Evolutionary conservation across 129 eudicot genomes (phyloP).

Genomic region (Escallonia rubra): DNA sequence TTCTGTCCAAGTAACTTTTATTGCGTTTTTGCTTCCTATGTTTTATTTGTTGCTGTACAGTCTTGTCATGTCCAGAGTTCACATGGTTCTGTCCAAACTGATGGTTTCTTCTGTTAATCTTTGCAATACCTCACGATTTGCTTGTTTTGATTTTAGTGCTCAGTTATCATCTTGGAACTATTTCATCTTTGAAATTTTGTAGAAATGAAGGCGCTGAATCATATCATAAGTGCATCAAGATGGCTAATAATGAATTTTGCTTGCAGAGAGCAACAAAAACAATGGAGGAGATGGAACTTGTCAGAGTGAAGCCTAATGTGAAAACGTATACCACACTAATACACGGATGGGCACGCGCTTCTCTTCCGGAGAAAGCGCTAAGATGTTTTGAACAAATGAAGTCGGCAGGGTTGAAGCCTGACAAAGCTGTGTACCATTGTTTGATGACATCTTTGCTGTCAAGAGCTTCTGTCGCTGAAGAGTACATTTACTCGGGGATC

Average conservation of each 20-base stretch:
- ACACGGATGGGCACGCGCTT: conserved; percentile 93
- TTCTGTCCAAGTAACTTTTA: no score
- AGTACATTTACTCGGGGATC: conserved; percentile 61
- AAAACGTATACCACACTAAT: conserved; percentile 84
- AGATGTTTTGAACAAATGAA: conserved; percentile 86
- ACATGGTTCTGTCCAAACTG: no score
- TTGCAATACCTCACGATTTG: no score
- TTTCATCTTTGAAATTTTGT: no score
- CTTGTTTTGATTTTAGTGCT: no score
- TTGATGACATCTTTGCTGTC: conserved; percentile 79
- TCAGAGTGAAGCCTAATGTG: conserved; percentile 79
- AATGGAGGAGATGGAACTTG: conserved; percentile 63
- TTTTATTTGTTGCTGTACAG: no score
- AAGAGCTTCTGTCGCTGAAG: conserved; percentile 86
- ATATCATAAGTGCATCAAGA: background rate
- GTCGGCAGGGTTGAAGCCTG: conserved; percentile 62
- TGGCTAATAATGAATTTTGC: background rate
- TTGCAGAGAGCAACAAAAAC: conserved; percentile 77
- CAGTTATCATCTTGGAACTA: no score
- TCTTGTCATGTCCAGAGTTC: no score
- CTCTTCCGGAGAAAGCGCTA: conserved; percentile 88
- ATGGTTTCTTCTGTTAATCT: no score
- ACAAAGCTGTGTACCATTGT: conserved; percentile 91
- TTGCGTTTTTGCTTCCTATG: no score
- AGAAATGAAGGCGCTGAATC: background rate